Base-by-base conservation (phyloP, 345 rosid species). In the Gossypium stocksii region DNA sequence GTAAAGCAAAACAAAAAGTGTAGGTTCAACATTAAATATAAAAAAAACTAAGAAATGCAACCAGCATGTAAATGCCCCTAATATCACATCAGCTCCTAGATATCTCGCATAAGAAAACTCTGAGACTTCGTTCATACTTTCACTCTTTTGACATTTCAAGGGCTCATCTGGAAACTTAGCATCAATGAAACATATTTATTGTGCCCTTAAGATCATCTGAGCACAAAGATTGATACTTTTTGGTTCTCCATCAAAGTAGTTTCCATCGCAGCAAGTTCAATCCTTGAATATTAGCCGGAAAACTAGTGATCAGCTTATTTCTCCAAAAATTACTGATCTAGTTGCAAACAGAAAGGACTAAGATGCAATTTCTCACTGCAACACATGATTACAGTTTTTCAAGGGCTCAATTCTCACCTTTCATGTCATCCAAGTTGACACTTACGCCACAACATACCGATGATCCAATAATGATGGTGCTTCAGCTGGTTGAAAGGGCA, bases 351-450 rank as follows among this genome's bases (percentile, higher is more conserved):
- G 56, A 23, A 46, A 67, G n/a, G n/a, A 46, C 19, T 22, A 67
- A 23, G 20, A 27, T 17, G 23, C 54, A 66, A 13, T 46, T 66
- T 7, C 41, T 22, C 17, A 23, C 20, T 14, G 20, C 71, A 66
- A 29, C 12, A 66, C 41, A 22, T 23, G 56, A 17, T 27, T 25
- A 9, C 22, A 57, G 62, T 27, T 64, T 73, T 62, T 3, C 60
- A 61, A 62, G 56, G 49, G 34, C 48, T 58, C 34, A 38, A 43
- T 52, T 62, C 71, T 72, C 71, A 63, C 70, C 34, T 58, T 58
- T 62, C 23, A 9, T 59, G 77, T 41, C 20, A n/a, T 77, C 44
- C 75, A 73, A 58, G 34, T 60, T 66, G 53, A 51, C 53, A 66
- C 43, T 48, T 48, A 67, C 43, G 1, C 15, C 71, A 48, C 56